phyloP scores from a whole-genome alignment of 129 eudicot genomes.

The Tagetes erecta region DNA sequence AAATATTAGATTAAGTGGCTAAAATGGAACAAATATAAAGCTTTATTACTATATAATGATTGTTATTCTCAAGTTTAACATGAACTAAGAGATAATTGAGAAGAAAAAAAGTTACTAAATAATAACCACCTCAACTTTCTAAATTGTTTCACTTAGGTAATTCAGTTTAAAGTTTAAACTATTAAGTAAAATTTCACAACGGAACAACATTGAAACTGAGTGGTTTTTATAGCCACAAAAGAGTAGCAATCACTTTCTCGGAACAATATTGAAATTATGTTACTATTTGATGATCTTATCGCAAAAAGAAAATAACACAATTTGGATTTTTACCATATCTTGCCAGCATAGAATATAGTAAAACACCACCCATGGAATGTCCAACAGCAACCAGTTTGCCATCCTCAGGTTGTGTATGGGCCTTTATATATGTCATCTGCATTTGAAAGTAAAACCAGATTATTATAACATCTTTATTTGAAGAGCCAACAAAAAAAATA shows the following conservation, averaged over 20 bases:
- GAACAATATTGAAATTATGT: no score
- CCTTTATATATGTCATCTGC: constrained; percentile 86
- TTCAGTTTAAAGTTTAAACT: no score
- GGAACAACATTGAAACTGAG: no score
- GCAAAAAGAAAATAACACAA: neutral
- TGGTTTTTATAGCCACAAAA: no score
- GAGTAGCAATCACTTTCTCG: neutral
- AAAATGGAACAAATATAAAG: no score
- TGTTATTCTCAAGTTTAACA: no score
- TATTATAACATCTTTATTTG: constrained; percentile 5
- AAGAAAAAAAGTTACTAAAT: neutral
- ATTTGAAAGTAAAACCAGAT: neutral
- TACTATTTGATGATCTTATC: no score
- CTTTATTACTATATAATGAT: no score
- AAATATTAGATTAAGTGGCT: no score
- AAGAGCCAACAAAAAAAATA: neutral
- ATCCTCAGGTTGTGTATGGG: constrained; percentile 64
- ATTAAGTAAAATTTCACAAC: no score
- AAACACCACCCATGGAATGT: constrained; percentile 98
- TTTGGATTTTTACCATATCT: constrained; percentile 56
- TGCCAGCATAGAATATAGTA: constrained; percentile 80
- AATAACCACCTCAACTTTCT: neutral
- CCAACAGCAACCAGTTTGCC: constrained; percentile 85
- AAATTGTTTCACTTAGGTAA: neutral
- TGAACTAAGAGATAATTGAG: no score